Conservation (phyloP, 768 basidiomycete species). For the Kwoniella bestiolae region DNA sequence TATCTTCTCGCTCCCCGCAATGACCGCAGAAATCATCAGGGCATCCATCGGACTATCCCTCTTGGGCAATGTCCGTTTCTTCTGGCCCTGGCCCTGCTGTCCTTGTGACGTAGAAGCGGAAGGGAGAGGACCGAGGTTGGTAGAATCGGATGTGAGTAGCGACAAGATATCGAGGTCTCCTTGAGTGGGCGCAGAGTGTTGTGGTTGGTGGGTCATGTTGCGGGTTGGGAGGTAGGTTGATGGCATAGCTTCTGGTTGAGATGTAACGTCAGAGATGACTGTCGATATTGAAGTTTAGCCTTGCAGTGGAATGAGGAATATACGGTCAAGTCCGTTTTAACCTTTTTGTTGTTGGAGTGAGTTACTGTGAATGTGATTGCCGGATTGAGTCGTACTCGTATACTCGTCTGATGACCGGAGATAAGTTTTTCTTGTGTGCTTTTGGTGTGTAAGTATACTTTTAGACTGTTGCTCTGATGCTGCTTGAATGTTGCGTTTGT, state of each 20-base stretch:
- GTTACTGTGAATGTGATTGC: not conserved
- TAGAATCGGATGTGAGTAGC: constrained; percentile 65
- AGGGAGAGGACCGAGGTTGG: constrained; percentile 50
- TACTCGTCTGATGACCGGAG: not conserved
- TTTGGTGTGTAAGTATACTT: too few relatives aligned
- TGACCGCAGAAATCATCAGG: constrained; percentile 51
- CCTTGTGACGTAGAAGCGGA: not conserved
- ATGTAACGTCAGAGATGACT: too few relatives aligned
- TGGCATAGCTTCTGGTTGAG: not conserved
- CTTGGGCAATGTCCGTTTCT: constrained; percentile 35
- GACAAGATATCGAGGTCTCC: constrained; percentile 71
- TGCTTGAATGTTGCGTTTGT: not conserved
- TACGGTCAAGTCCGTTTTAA: not conserved
- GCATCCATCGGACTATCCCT: constrained; percentile 53
- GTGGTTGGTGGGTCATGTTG: constrained; percentile 2
- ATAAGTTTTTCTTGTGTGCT: too few relatives aligned
- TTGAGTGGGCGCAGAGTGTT: constrained; percentile 37
- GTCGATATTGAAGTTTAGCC: not conserved
- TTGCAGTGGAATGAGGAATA: not conserved
- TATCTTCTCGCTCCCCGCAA: constrained; percentile 52
- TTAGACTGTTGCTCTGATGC: not conserved
- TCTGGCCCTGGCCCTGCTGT: constrained; percentile 5
- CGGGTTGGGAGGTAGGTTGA: not conserved
- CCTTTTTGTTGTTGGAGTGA: not conserved
- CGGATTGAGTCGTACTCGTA: not conserved